Conservation (phyloP, 345 rosid genomes). For the Lepidium didymum region DNA sequence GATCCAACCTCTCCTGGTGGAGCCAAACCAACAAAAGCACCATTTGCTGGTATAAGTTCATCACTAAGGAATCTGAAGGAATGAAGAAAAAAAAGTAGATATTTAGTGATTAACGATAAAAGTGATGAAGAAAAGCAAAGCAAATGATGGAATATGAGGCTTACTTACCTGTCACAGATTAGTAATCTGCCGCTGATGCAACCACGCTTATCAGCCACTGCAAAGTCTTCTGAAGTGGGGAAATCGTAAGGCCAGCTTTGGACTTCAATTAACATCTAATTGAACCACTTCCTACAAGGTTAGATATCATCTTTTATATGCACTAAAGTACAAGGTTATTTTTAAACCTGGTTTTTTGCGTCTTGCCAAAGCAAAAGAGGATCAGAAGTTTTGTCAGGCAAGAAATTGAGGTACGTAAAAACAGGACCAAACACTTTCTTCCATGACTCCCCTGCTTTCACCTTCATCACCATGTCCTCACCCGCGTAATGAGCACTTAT, state of each 20-base stretch:
- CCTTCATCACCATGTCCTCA: slow-evolving; percentile 63
- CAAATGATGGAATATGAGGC: slow-evolving; percentile 1
- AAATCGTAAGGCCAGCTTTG: slow-evolving; percentile 79
- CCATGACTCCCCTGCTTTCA: slow-evolving; percentile 69
- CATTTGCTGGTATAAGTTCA: slow-evolving; percentile 34
- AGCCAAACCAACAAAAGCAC: slow-evolving; percentile 70
- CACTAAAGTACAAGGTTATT: not conserved
- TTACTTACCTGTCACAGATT: slow-evolving; percentile 55
- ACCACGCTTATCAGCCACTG: slow-evolving; percentile 47
- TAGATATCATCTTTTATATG: not conserved
- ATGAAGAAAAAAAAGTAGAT: not conserved
- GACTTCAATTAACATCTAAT: slow-evolving; percentile 53
- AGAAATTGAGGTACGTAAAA: slow-evolving; percentile 55
- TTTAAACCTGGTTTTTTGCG: slow-evolving; percentile 62
- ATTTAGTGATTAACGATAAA: not conserved
- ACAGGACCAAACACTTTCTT: slow-evolving; percentile 91
- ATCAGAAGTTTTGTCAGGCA: slow-evolving; percentile 25
- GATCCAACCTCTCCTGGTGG: slow-evolving; percentile 73
- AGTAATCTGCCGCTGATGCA: slow-evolving; percentile 49
- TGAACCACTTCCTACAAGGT: not conserved
- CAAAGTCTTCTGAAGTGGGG: slow-evolving; percentile 64
- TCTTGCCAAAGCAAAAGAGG: slow-evolving; percentile 64
- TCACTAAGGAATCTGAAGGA: slow-evolving; percentile 15
- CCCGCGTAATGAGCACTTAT: slow-evolving; percentile 83
- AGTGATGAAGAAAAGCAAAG: not conserved